phyloP scores from a whole-genome alignment of 495 filamentous ascomycete genomes.

The Penicillium simplicissimum region DNA sequence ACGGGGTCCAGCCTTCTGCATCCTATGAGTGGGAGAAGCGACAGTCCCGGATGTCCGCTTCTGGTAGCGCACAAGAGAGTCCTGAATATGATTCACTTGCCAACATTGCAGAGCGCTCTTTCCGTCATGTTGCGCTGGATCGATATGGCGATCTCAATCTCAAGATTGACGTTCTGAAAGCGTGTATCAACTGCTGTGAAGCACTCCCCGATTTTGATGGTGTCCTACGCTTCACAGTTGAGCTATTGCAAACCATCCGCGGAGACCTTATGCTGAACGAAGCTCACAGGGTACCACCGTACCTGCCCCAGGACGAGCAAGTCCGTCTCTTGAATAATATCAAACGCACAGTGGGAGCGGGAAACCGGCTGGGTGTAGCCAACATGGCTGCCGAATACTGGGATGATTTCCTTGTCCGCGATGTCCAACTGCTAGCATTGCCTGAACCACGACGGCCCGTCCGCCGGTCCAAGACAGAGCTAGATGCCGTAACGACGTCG shows the following conservation, averaged over 20 bases:
- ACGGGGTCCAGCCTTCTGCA: conserved; percentile 48
- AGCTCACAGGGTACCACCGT: conserved; percentile 50
- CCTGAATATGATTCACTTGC: conserved; percentile 45
- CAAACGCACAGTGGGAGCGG: conserved; percentile 73
- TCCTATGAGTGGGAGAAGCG: conserved; percentile 39
- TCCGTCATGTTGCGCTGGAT: conserved; percentile 42
- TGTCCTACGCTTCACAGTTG: conserved; percentile 80
- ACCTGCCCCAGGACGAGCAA: conserved; percentile 80
- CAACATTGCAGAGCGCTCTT: conserved; percentile 45
- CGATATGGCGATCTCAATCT: conserved; percentile 54
- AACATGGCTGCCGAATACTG: conserved; percentile 82
- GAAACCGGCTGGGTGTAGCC: conserved; percentile 68
- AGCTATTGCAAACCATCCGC: conserved; percentile 72
- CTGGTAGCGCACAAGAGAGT: conserved; percentile 11
- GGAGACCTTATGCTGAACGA: conserved; percentile 73
- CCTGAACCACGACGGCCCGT: conserved; percentile 59
- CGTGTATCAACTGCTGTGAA: conserved; percentile 88
- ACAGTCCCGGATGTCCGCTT: conserved; percentile 23
- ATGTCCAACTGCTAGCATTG: conserved; percentile 65
- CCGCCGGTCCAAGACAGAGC: conserved; percentile 67
- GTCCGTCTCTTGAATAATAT: conserved; percentile 78
- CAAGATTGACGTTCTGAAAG: conserved; percentile 81
- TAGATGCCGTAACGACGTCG: conserved; percentile 60
- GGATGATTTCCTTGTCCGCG: conserved; percentile 92
- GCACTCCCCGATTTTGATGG: conserved; percentile 90